Evolutionary conservation across 768 basidiomycete species (phyloP).

Genomic region (Leccinum pellstonianum): DNA sequence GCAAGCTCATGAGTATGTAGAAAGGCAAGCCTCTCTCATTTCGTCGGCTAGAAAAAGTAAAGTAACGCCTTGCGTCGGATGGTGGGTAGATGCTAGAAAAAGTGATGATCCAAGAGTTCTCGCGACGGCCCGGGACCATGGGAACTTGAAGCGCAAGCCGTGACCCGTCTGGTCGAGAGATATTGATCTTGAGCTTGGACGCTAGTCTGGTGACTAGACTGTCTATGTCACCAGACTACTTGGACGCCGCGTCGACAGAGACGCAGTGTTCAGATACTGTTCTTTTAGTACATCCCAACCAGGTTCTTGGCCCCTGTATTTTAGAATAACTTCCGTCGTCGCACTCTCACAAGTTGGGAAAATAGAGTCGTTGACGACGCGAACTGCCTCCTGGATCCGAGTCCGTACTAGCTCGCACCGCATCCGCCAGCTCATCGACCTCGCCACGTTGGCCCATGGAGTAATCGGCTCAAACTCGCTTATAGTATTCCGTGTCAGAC

Average conservation of each 20-base stretch:
- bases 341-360: neutral
- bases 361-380: neutral
- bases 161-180: slow-evolving; percentile 33
- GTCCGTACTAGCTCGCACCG: neutral
- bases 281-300: too few relatives aligned
- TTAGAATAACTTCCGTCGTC: neutral
- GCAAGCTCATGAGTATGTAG: neutral
- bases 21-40: neutral
- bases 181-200: slow-evolving; percentile 13
- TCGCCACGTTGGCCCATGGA: neutral
- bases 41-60: neutral
- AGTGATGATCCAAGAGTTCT: slow-evolving; percentile 6
- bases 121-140: slow-evolving; percentile 9
- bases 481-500: too few relatives aligned
- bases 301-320: neutral
- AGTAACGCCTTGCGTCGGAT: neutral
- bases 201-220: too few relatives aligned
- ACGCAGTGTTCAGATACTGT: too few relatives aligned
- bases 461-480: too few relatives aligned
- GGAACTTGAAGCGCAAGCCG: slow-evolving; percentile 12
- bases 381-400: neutral
- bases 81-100: slow-evolving; percentile 19
- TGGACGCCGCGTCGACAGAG: neutral
- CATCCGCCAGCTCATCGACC: neutral
- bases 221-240: neutral